Base-by-base conservation (phyloP, 106 monocot species). In the Posidonia australis region DNA sequence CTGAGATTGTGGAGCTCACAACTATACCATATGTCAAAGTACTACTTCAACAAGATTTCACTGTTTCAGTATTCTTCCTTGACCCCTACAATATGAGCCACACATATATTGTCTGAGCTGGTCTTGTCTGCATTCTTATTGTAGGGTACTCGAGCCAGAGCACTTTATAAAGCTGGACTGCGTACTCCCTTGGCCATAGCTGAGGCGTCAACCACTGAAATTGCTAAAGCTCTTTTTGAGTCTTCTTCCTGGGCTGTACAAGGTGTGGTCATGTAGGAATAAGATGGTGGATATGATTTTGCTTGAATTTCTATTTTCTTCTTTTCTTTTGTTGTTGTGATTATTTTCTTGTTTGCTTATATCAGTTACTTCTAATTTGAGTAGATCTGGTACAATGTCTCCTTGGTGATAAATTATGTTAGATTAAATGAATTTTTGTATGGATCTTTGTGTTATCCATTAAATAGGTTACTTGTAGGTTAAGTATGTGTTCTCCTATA, bases 1-100 rank as follows among this genome's bases (percentile, higher is more conserved):
- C 96, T 44, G 96, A 98, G 70, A 98, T 98, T 60, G 96, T 70
- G 36, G 96, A 98, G 77, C 87, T 98, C 30, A 98, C 96, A 16
- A 77, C 76, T 27, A 98, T 98, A 67, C 87, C 96, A 23, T 79
- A 77, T 77, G 90, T 98, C 16, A 98, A 98, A 78, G 93, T 93
- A 65, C 70, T 51, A 18, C 60, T 73, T 27, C 36, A 36, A 36
- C 7, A 36, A 36, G 36, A 9, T 18, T 44, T 5, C 27, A 25
- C 24, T 29, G 9, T 25, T 56, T 26, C 56, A 21, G 0, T 13
- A 9, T 49, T 49, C 48, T n/a, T 17, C 48, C 48, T 17, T 17
- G 14, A 11, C 48, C 10, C 48, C 23, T 24, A 13, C 10, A 55
- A 22, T 55, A 10, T 11, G 13, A 26, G 12, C 23, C 23, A 24